Conservation (phyloP, 148 eudicot genomes). For the Vaccinium macrocarpon region DNA sequence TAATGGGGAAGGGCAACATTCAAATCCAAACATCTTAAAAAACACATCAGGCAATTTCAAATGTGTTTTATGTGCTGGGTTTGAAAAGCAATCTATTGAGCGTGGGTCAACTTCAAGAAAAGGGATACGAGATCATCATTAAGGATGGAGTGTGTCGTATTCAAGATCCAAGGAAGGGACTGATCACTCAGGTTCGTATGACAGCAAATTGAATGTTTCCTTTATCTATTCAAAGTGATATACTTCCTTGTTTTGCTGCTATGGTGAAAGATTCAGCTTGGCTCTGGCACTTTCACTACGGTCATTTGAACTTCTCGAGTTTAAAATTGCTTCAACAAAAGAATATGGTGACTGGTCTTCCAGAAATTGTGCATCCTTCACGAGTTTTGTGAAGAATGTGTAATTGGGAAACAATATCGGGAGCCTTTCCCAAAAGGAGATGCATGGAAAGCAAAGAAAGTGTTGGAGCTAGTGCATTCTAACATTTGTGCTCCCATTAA, state of each 20-base stretch:
- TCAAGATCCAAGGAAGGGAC: too few species aligned
- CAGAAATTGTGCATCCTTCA: not conserved
- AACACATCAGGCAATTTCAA: not conserved
- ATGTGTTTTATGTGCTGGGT: not conserved
- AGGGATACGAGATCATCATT: not conserved
- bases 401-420: not conserved
- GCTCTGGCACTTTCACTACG: not conserved
- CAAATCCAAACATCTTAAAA: not conserved
- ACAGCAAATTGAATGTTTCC: not conserved
- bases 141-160: not conserved
- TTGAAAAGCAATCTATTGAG: not conserved
- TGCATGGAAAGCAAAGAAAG: not conserved
- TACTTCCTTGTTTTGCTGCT: not conserved
- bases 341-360: not conserved
- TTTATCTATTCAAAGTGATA: not conserved
- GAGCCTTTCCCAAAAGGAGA: not conserved
- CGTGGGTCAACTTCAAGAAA: not conserved
- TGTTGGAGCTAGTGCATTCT: not conserved
- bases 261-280: not conserved
- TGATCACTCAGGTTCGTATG: conserved; percentile 5
- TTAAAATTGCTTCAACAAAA: not conserved
- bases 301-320: not conserved
- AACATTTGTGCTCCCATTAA: not conserved
- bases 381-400: not conserved
- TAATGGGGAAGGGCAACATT: not conserved